Base-by-base conservation (phyloP, 139 green algal species). In the Pycnococcus provasolii region DNA sequence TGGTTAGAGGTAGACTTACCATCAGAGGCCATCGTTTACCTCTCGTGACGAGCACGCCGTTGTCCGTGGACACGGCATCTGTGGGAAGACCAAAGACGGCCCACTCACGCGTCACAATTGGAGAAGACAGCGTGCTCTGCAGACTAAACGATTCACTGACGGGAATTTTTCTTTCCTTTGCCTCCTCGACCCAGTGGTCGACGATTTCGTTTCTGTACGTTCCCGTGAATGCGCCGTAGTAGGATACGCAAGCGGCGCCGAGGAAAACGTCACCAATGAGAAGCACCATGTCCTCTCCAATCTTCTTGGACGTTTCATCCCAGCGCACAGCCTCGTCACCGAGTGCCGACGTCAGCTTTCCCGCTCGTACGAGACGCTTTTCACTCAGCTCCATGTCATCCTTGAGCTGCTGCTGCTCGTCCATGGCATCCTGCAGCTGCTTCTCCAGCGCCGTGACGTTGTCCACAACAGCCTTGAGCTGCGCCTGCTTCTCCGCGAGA, bases 191-290 rank as follows among this genome's bases (percentile, higher is more conserved):
- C 86, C 86, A 92, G 7, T 47, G 39, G 3, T 58, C 41, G 9
- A 90, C 77, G 64, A 92, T 73, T 62, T 78, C 58, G 42, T 78
- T 53, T 6, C 85, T 76, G 86, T 91, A 94, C 7, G 70, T 58
- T 37, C 84, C 84, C 2, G 84, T 91, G 80, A 94, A 94, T 26
- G 87, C 85, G 59, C 87, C 87, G 43, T 86, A 86, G 74, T 94
- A 94, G 3, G 84, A 79, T 43, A 94, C 85, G 66, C 77, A 85
- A n/a, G 82, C 87, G 2, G 87, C 73, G 1, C 59, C 58, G 13
- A 90, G 58, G 75, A 90, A 88, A 26, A 90, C 86, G 58, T 92
- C 81, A 13, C 86, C 84, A 8, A 89, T 79, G 11, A 92, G 77
- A 51, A 86, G 76, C 53, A 78, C 69, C 9, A 68, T 83, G 60